phyloP scores from a whole-genome alignment of 257 asterid genomes.

The Linaria vulgaris region DNA sequence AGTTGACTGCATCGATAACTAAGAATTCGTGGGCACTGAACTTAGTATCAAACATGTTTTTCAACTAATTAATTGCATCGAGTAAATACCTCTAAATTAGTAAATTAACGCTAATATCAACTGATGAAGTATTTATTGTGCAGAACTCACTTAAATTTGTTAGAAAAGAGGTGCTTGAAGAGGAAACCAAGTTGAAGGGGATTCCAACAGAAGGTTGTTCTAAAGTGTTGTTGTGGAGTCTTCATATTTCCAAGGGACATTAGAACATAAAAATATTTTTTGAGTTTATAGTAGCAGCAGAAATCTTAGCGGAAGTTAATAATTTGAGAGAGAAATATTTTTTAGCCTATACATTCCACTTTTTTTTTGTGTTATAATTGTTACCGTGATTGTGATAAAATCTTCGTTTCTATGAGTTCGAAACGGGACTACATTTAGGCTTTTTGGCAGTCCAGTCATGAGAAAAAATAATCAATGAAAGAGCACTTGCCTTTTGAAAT shows the following conservation, averaged over 20 bases:
- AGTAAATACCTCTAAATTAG: too few species aligned
- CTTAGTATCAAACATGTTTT: too few species aligned
- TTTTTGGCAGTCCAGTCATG: too few species aligned
- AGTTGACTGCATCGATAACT: too few species aligned
- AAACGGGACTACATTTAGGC: too few species aligned
- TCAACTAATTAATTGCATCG: too few species aligned
- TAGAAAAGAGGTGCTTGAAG: conserved; percentile 84
- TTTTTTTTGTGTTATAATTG: conserved; percentile 16
- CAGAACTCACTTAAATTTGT: conserved; percentile 80
- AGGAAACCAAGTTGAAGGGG: conserved; percentile 78
- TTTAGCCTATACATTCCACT: conserved; percentile 6
- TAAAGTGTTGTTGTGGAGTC: conserved; percentile 66
- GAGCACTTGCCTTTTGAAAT: too few species aligned
- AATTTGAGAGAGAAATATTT: neutral
- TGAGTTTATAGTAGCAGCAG: neutral
- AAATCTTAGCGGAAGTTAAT: conserved; percentile 11
- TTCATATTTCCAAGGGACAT: conserved; percentile 32
- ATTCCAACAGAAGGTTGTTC: conserved; percentile 72
- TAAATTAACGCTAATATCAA: too few species aligned
- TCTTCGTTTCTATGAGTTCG: too few species aligned
- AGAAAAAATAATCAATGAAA: too few species aligned
- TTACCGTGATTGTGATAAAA: too few species aligned
- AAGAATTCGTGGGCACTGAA: too few species aligned
- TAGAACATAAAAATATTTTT: conserved; percentile 5
- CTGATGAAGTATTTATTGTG: neutral